Evolutionary conservation across 768 basidiomycete species (phyloP), one percentile per base, ranked within the genome.

Genomic region (Suillus hirtellus): DNA sequence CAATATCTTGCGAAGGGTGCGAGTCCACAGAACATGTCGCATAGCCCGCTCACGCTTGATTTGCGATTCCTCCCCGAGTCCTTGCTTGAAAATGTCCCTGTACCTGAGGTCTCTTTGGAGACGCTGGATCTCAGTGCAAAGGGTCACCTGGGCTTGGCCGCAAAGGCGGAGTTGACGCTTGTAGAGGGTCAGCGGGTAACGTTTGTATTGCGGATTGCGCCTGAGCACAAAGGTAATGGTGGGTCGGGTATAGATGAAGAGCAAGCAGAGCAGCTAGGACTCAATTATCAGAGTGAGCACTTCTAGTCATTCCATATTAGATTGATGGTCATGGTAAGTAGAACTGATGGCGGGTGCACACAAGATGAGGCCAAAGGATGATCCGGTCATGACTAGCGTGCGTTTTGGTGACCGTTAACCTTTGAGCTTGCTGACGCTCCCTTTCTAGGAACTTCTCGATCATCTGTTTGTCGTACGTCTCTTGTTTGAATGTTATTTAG

Each of bases 161-260:
- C 87, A 21, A 82, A 79, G 65, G 76, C 82, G 14, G 79, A 87
- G 19, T 78, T 98, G 56, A 76, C 79, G 31, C 78, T 98, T 24
- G 72, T 76, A 24, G 96, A 98, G 74, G 96, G 96, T 0, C 95
- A 99, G 74, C 83, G 82, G 19, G 88, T 98, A n/a, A 92, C 92
- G 2, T 97, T 98, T 69, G 82, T 97, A 17, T 76, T 98, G 68
- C 81, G 95, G 47, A 88, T 86, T 50, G 86, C 86, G 10, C 88
- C 89, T 1, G 75, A 79, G n/a, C 72, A 72, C 14, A 59, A 37
- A 5, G 63, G 55, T 21, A 55, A 43, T 15, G 1, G 65, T 7
- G 44, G 40, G 11, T n/a, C 72, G 60, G 71, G 65, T 53, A 73
- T 63, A 68, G 77, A 63, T 73, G 84, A 71, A 50, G 75, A 77